Percentiles rank a stretch among this genome's conserved stretches.
Conservation (phyloP, 1,284 basidiomycete species). For the Termitomyces sp. region DNA sequence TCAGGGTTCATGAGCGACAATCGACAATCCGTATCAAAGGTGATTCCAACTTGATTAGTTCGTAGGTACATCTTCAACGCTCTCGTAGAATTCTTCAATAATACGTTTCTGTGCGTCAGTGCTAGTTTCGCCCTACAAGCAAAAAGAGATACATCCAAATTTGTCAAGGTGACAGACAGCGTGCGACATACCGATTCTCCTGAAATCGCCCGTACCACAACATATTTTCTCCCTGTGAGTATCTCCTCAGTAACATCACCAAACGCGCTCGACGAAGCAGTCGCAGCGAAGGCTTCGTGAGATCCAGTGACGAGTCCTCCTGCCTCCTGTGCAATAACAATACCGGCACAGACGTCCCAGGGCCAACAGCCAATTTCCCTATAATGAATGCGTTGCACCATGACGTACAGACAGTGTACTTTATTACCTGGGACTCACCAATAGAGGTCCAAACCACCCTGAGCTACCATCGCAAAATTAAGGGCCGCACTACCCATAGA, state of each 20-base stretch:
- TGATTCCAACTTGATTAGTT: conserved; percentile 21
- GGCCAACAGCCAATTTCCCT: conserved; percentile 94
- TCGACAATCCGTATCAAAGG: not conserved
- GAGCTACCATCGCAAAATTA: conserved; percentile 80
- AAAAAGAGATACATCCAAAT: not conserved
- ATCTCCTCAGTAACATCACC: conserved; percentile 64
- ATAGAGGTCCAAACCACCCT: conserved; percentile 80
- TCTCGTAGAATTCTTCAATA: conserved; percentile 80
- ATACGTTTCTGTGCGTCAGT: conserved; percentile 74
- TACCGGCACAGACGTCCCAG: conserved; percentile 92
- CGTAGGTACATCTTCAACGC: conserved; percentile 61
- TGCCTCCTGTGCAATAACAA: conserved; percentile 91
- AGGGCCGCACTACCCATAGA: conserved; percentile 84
- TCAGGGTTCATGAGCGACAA: not conserved
- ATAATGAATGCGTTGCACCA: not conserved
- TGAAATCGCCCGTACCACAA: conserved; percentile 70
- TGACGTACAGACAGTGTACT: not conserved
- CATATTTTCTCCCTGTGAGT: conserved; percentile 81
- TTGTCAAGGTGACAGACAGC: conserved; percentile 15
- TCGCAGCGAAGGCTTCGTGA: conserved; percentile 43
- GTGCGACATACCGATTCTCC: conserved; percentile 38
- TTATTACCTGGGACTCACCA: conserved; percentile 44
- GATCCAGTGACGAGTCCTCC: conserved; percentile 76
- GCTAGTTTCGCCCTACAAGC: conserved; percentile 53
- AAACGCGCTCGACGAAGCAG: conserved; percentile 31